Percentiles rank a stretch among this genome's conserved stretches.
These are phyloP conservation scores for Santalum album DNA, from an alignment of 164 flowering plant species.

Conservation along the genomic window DNA sequence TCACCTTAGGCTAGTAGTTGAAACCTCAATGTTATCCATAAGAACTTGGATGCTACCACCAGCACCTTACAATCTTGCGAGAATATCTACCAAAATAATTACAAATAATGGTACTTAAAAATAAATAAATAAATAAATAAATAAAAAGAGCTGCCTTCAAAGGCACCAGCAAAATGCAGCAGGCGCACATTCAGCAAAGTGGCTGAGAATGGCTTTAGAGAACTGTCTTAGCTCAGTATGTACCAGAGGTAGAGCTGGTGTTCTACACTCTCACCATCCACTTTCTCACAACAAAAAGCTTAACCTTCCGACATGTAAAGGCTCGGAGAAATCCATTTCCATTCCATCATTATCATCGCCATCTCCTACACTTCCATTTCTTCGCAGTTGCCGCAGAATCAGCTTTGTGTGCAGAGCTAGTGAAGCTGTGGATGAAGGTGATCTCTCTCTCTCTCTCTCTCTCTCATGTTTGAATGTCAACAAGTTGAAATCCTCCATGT, in stretches of 20 bases:
- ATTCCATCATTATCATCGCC: slow-evolving; percentile 16
- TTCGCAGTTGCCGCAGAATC: slow-evolving; percentile 13
- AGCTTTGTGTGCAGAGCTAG: slow-evolving; percentile 46
- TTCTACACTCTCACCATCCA: slow-evolving; percentile 15
- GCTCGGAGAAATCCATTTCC: slow-evolving; percentile 14
- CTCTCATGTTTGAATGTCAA: neutral
- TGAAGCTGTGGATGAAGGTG: slow-evolving; percentile 40
- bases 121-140: too few species aligned
- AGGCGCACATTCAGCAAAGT: neutral
- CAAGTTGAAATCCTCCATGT: too few species aligned
- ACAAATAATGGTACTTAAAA: neutral
- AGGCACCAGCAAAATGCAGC: neutral
- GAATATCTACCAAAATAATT: slow-evolving; percentile 15
- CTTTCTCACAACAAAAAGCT: slow-evolving; percentile 22
- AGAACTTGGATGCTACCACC: slow-evolving; percentile 2
- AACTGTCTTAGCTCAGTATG: slow-evolving; percentile 31
- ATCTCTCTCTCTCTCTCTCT: neutral
- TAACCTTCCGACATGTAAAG: slow-evolving; percentile 25
- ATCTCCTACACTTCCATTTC: slow-evolving; percentile 7
- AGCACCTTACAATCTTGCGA: slow-evolving; percentile 15
- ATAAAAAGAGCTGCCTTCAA: too few species aligned
- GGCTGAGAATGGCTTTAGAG: slow-evolving; percentile 31
- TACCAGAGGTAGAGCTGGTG: slow-evolving; percentile 22
- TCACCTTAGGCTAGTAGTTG: too few species aligned
- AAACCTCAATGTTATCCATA: slow-evolving; percentile 9